Percentiles rank a stretch among this genome's conserved stretches.
These are phyloP conservation scores for Trypanosoma lewisi DNA, from an alignment of 208 protist genomes.

Conservation along the genomic window DNA sequence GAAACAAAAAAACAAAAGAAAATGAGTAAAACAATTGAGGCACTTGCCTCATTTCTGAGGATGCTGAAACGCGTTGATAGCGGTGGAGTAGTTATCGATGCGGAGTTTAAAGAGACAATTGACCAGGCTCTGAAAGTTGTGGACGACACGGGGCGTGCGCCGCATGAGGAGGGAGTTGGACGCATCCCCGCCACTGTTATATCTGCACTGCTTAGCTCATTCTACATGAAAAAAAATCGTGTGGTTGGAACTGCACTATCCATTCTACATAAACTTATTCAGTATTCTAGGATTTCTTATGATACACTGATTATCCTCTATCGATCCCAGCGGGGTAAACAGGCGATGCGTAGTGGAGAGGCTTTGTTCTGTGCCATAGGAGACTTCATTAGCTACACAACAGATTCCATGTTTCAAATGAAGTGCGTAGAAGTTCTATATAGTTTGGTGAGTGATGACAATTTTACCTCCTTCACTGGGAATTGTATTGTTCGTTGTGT, in stretches of 20 bases:
- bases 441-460: slow-evolving; percentile 29
- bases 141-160: not conserved
- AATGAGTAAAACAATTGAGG: slow-evolving; percentile 2
- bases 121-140: slow-evolving; percentile 26
- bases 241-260: slow-evolving; percentile 35
- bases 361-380: slow-evolving; percentile 41
- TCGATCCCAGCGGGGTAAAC: slow-evolving; percentile 22
- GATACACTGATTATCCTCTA: slow-evolving; percentile 33
- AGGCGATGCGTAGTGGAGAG: slow-evolving; percentile 26
- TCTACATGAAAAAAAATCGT: slow-evolving; percentile 57
- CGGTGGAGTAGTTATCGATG: slow-evolving; percentile 21
- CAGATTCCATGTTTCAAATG: slow-evolving; percentile 37
- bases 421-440: slow-evolving; percentile 45
- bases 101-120: slow-evolving; percentile 35
- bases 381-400: slow-evolving; percentile 35
- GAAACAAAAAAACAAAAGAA: not conserved
- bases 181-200: slow-evolving; percentile 27
- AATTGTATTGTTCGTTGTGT: slow-evolving; percentile 43
- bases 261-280: slow-evolving; percentile 46
- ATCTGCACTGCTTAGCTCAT: slow-evolving; percentile 43
- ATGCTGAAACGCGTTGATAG: slow-evolving; percentile 28
- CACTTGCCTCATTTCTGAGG: slow-evolving; percentile 10
- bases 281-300: slow-evolving; percentile 21
- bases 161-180: not conserved
- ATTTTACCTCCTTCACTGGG: slow-evolving; percentile 32